Base-by-base conservation (phyloP, 768 basidiomycete genomes). In the Boletellus ananiceps region DNA sequence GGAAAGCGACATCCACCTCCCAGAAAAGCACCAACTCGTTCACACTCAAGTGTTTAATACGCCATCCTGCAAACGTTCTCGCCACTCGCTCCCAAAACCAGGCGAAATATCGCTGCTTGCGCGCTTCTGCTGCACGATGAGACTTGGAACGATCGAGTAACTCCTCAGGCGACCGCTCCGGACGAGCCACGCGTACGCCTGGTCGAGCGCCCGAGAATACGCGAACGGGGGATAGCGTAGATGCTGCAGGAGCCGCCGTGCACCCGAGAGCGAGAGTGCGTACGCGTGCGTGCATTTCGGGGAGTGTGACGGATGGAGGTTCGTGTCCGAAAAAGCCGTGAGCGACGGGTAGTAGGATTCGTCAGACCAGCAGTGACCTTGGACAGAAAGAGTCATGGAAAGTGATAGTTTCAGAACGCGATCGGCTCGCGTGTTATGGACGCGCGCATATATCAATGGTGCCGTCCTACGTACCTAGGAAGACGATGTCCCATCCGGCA, bases 361-460 rank as follows among this genome's bases (percentile, higher is more conserved):
- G 51, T 87, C 71, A 18, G 85, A 87, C 87, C 87, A 88, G 58
- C 86, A 89, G 56, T 89, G 84, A 7, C 88, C 87, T 88, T 54
- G 46, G 7, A 42, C 8, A 9, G 13, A 29, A n/a, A 1, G 23
- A 25, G 16, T 46, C 15, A 31, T n/a, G 13, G 19, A 40, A 42
- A 40, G 23, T 27, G 43, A 29, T 29, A 8, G 29, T 29, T 57
- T 50, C 34, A 29, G 31, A 39, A 38, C 32, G 40, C 8, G 16
- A 39, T 34, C 27, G 8, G 46, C 48, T 33, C 33, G 15, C 13
- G 31, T 37, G 19, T 31, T 13, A 18, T 19, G 23, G 8, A 40
- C n/a, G 25, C 4, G 6, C 6, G 9, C 14, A 3, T 18, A 15
- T 5, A 12, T 25, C 23, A 7, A 29, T 11, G 11, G 36, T 2